Evolutionary conservation across 1,284 basidiomycete genomes (phyloP).

Genomic region (Sporisorium sorghi): DNA sequence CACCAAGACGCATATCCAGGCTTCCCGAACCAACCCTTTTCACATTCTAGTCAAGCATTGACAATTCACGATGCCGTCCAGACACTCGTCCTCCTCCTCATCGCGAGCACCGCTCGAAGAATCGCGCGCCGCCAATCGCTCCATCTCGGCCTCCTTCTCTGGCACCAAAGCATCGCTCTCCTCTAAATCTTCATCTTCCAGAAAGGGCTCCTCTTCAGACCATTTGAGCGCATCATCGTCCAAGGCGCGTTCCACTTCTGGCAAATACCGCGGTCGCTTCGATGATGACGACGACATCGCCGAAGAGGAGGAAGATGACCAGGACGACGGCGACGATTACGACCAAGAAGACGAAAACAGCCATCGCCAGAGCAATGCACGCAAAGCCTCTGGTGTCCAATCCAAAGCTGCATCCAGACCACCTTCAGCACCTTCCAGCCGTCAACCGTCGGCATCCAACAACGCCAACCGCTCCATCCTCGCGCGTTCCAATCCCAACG

Average conservation of each 20-base stretch:
- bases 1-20: background rate
- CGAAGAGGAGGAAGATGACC: constrained; percentile 31
- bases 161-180: constrained; percentile 49
- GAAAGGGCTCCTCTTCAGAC: constrained; percentile 20
- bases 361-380: constrained; percentile 13
- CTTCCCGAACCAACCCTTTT: background rate
- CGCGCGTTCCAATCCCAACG: constrained; percentile 43
- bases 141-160: constrained; percentile 50
- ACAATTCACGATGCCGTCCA: constrained; percentile 30
- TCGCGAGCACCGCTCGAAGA: constrained; percentile 42
- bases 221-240: constrained; percentile 26
- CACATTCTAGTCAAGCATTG: background rate
- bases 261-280: constrained; percentile 42
- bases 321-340: constrained; percentile 32
- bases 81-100: constrained; percentile 33
- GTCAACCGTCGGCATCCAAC: constrained; percentile 39
- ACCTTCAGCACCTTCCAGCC: constrained; percentile 32
- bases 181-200: constrained; percentile 22
- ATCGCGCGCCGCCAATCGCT: constrained; percentile 43
- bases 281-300: constrained; percentile 49
- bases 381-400: constrained; percentile 26
- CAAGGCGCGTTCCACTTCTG: constrained; percentile 41
- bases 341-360: constrained; percentile 30
- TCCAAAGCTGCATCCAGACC: constrained; percentile 27
- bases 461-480: constrained; percentile 45